Conservation (phyloP, 495 filamentous ascomycete genomes). For the Penicillium antarcticum region DNA sequence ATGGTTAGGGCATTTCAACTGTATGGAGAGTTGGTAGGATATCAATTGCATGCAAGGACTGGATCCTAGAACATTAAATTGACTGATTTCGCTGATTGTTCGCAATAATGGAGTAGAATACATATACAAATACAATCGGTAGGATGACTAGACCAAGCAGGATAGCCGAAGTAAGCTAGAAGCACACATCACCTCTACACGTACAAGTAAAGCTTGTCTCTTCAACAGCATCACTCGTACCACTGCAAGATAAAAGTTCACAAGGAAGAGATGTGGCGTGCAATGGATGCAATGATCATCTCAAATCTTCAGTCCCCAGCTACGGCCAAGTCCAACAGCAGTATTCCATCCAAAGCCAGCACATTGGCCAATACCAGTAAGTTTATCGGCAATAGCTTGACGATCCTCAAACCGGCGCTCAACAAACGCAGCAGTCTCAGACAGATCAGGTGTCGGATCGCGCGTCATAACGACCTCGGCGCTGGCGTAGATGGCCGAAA, state of each 20-base stretch:
- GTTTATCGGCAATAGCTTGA: conserved; percentile 50
- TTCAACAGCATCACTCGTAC: no score
- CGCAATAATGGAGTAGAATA: conserved; percentile 9
- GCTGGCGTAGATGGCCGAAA: conserved; percentile 78
- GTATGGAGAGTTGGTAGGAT: no score
- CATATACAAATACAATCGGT: conserved; percentile 1
- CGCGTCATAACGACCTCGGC: conserved; percentile 92
- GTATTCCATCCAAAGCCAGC: conserved; percentile 69
- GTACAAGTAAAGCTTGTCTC: not conserved
- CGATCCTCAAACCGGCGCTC: conserved; percentile 71
- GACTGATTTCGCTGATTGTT: not conserved
- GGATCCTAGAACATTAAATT: not conserved
- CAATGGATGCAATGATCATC: not conserved
- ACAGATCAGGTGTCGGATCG: conserved; percentile 63
- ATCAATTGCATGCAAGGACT: not conserved
- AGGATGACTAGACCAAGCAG: not conserved
- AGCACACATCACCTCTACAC: not conserved
- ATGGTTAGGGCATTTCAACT: not conserved
- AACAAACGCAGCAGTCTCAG: conserved; percentile 76
- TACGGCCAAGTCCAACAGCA: conserved; percentile 39
- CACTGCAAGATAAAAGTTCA: not conserved
- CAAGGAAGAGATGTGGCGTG: not conserved
- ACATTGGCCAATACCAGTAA: conserved; percentile 67
- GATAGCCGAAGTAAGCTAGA: not conserved
- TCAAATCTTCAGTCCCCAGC: conserved; percentile 49